Conservation (phyloP, 495 filamentous ascomycete species). For the Penicillium odoratum region DNA sequence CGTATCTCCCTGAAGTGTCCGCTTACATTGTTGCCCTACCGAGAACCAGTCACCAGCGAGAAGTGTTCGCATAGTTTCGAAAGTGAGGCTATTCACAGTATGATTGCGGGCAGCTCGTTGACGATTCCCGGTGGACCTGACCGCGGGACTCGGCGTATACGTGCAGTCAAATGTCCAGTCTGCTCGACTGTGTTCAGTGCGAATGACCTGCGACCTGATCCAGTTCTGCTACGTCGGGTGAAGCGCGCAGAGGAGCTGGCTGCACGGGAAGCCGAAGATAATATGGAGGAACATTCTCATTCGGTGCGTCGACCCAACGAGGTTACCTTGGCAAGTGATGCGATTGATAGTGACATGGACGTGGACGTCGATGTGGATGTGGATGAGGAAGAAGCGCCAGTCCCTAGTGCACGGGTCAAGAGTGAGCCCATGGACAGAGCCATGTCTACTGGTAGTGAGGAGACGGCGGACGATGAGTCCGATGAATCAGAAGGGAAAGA, state of each 20-base stretch:
- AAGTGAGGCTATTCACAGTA: conserved; percentile 64
- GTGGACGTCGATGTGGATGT: conserved; percentile 19
- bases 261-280: conserved; percentile 39
- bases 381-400: conserved; percentile 4
- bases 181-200: conserved; percentile 43
- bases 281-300: conserved; percentile 18
- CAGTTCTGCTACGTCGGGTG: conserved; percentile 44
- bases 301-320: conserved; percentile 4
- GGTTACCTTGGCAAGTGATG: conserved; percentile 27
- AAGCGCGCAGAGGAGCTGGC: conserved; percentile 35
- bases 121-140: conserved; percentile 23
- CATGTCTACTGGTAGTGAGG: conserved; percentile 6
- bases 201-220: conserved; percentile 43
- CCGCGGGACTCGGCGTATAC: conserved; percentile 22
- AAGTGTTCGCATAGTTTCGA: conserved; percentile 87
- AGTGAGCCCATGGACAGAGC: background rate
- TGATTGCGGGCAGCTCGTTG: conserved; percentile 48
- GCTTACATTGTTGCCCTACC: conserved; percentile 71
- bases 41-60: conserved; percentile 69
- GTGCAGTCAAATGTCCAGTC: conserved; percentile 48
- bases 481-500: background rate
- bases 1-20: conserved; percentile 75
- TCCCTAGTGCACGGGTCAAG: conserved; percentile 1
- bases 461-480: background rate
- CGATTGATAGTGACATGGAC: conserved; percentile 23